Evolutionary conservation across 2,329 filamentous ascomycete genomes (phyloP).

Genomic region (Aspergillus luchuensis): DNA sequence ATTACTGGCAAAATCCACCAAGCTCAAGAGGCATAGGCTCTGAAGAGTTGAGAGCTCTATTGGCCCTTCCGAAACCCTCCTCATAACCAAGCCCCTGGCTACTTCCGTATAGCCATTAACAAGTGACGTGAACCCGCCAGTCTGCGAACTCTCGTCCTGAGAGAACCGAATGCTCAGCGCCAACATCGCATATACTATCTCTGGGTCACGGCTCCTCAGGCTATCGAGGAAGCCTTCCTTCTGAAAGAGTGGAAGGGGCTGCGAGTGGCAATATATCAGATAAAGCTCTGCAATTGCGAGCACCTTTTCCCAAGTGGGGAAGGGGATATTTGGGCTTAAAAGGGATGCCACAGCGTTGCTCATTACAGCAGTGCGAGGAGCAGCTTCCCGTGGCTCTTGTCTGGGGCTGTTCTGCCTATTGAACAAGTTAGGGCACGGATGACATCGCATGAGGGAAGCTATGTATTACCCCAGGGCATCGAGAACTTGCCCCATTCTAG

Average conservation of each 20-base stretch:
- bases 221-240: conserved; percentile 44
- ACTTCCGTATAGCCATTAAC: conserved; percentile 43
- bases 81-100: conserved; percentile 42
- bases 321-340: conserved; percentile 25
- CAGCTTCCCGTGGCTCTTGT: conserved; percentile 13
- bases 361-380: conserved; percentile 11
- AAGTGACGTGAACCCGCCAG: conserved; percentile 26
- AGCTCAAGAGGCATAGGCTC: conserved; percentile 43
- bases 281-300: conserved; percentile 47
- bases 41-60: conserved; percentile 49
- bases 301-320: conserved; percentile 45
- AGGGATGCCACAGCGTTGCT: conserved; percentile 12
- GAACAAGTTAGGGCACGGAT: conserved; percentile 1
- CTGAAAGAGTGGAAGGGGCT: conserved; percentile 54
- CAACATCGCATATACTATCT: conserved; percentile 41
- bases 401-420: conserved; percentile 19
- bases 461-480: conserved; percentile 37
- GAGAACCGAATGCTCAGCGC: conserved; percentile 50
- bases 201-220: conserved; percentile 41
- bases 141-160: conserved; percentile 26
- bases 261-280: conserved; percentile 52
- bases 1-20: conserved; percentile 47
- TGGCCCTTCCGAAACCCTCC: conserved; percentile 40
- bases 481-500: conserved; percentile 39
- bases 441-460: neutral